Conservation (phyloP, 345 rosid species). For the Balakata baccata region DNA sequence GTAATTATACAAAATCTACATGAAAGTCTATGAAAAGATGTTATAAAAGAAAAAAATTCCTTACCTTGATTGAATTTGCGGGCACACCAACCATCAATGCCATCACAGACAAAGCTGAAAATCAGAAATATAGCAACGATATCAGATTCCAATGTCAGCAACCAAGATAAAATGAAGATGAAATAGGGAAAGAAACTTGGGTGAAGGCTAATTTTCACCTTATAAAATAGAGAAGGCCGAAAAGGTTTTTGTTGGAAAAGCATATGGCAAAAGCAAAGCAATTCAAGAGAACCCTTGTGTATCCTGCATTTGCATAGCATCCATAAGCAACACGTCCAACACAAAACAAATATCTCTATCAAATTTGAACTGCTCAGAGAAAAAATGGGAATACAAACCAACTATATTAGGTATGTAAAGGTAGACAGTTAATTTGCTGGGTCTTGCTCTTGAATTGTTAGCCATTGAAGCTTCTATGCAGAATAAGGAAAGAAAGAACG, state of each 20-base stretch:
- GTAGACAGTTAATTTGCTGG: slow-evolving; percentile 58
- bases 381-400: slow-evolving; percentile 48
- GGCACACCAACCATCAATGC: slow-evolving; percentile 92
- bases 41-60: slow-evolving; percentile 7
- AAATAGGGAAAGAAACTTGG: slow-evolving; percentile 3
- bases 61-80: slow-evolving; percentile 93
- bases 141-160: slow-evolving; percentile 13
- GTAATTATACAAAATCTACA: not conserved
- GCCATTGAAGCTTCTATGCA: slow-evolving; percentile 42
- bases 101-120: slow-evolving; percentile 93
- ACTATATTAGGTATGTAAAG: slow-evolving; percentile 82
- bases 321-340: not conserved
- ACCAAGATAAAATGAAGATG: not conserved
- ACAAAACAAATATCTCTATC: no score
- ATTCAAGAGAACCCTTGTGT: slow-evolving; percentile 70
- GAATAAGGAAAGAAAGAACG: not conserved
- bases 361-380: not conserved
- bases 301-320: slow-evolving; percentile 44
- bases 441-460: slow-evolving; percentile 51
- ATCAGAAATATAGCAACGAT: slow-evolving; percentile 6
- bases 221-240: slow-evolving; percentile 64
- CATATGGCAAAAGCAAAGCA: slow-evolving; percentile 74
- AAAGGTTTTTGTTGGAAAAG: slow-evolving; percentile 72
- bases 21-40: not conserved
- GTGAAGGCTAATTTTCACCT: slow-evolving; percentile 39